Percentiles rank a stretch among this genome's conserved stretches.
Evolutionary conservation across 768 basidiomycete genomes (phyloP).

Genomic region (Chalciporus chontae): DNA sequence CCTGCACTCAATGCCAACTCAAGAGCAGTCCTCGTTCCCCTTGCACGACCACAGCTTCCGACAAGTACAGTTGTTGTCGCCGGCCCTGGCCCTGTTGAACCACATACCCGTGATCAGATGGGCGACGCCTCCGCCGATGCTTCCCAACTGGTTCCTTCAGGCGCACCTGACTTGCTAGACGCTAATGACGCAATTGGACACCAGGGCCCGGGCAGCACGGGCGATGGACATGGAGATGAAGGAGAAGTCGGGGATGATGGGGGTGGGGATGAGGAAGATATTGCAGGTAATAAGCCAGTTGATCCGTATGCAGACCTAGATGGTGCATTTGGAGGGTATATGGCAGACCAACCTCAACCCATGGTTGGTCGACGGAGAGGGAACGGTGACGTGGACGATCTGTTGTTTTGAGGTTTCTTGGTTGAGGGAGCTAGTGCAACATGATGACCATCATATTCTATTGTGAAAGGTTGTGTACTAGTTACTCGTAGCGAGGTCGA

Average conservation of each 20-base stretch:
- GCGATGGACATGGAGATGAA: conserved; percentile 22
- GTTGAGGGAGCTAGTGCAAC: background rate
- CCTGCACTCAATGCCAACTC: conserved; percentile 87
- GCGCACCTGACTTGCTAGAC: conserved; percentile 18
- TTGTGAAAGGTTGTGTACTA: conserved; percentile 2
- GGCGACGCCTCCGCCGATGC: conserved; percentile 22
- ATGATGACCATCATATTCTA: background rate
- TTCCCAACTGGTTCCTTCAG: conserved; percentile 31
- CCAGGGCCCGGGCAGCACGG: conserved; percentile 3
- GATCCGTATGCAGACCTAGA: conserved; percentile 87
- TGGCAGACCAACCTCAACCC: conserved; percentile 70
- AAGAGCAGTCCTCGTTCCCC: conserved; percentile 62
- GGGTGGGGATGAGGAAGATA: conserved; percentile 42
- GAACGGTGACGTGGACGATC: conserved; percentile 58
- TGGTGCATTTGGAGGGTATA: conserved; percentile 70
- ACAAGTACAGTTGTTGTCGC: conserved; percentile 43
- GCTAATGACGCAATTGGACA: conserved; percentile 7
- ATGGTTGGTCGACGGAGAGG: conserved; percentile 41
- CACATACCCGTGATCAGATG: conserved; percentile 24
- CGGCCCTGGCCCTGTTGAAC: conserved; percentile 48
- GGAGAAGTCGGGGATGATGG: conserved; percentile 29
- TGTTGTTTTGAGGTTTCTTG: conserved; percentile 49
- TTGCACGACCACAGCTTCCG: conserved; percentile 51
- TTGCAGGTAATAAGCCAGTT: conserved; percentile 25
- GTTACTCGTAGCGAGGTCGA: background rate